Evolutionary conservation across 192 early-diverging fungal genomes (phyloP), one percentile per base, ranked within the genome.

Genomic region (Coemansia sp.): DNA sequence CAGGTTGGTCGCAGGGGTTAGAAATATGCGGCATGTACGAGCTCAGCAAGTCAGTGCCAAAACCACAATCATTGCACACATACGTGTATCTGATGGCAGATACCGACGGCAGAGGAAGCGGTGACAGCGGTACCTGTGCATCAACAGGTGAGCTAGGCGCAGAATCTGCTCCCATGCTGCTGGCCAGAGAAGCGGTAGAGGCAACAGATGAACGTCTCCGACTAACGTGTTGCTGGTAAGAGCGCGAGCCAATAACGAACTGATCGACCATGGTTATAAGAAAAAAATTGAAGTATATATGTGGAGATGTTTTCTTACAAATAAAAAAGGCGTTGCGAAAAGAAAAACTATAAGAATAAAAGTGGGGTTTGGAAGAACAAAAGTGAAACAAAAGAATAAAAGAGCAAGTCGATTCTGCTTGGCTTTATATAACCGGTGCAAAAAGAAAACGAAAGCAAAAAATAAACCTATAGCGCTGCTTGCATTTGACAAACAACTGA

Each of bases 31-130:
- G 77, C 77, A 80, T 80, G 66, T 68, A 80, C 17, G 62, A 54
- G 67, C 72, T 68, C 7, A 80, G 72, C 50, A 80, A 57, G 56
- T 80, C 67, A 2, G 77, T 80, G 48, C 77, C 77, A 36, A 80
- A 75, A 5, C 77, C 77, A 63, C 77, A 80, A 32, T 68, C 71
- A 6, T 66, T n/a, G 72, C 77, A 80, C 1, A 63, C 69, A 30
- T 75, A 80, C 0, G 72, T 73, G 66, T 80, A 75, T 11, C 50
- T 50, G 34, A 80, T 57, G 11, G 69, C 77, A 7, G 67, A 64
- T 33, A 61, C 42, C 59, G 36, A 32, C 59, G 36, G 22, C 17
- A 1, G 30, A 17, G 29, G 55, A 52, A 48, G 59, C 14, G 48
- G 14, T 12, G 31, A 14, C 16, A 22, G 12, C 31, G 30, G 30